Base-by-base conservation (phyloP, 805 yeast species). In the Kuraishia floccosa region DNA sequence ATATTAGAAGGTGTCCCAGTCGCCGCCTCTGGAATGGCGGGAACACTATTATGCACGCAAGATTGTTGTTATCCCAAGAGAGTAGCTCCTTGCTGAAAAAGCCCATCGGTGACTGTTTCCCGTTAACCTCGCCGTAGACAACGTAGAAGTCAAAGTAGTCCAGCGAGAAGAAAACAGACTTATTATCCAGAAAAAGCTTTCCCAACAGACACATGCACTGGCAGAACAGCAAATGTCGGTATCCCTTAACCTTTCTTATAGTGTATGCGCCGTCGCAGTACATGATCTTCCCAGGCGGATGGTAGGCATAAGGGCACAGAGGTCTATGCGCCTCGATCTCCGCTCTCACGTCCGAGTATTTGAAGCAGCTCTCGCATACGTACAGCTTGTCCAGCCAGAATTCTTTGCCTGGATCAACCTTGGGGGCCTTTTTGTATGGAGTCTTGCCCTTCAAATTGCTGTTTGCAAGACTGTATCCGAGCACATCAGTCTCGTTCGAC, bases 1-100 rank as follows among this genome's bases (percentile, higher is more conserved):
- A 84, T 11, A 91, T 83, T 24, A 91, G 50, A 8, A 84, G 58
- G 4, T 84, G 73, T 0, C 97, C 98, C 17, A 87, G 50, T 6
- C 73, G 77, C 25, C 68, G 65, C 35, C 84, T 63, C 50, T 89
- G 97, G 49, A 74, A 91, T 3, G 96, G 96, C 1, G 98, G 98
- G 38, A 91, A 82, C 3, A 85, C 74, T 40, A 91, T 64, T 9
- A 91, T 81, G 47, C 97, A 91, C 0, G 96, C 96, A 24, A 91
- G 58, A 47, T 89, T 91, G 50, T 87, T 83, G 31, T 72, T 66
- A 32, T 82, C 89, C 68, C 75, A 73, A 0, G 95, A 76, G 1
- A 80, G 58, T 27, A 79, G 57, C 46, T 91, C 98, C 42, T 83
- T 82, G 10, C 96, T 86, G 46, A 85, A 91, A 48, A 85, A 91